Base-by-base conservation (phyloP, 768 basidiomycete species). In the Trametopsis cervina region DNA sequence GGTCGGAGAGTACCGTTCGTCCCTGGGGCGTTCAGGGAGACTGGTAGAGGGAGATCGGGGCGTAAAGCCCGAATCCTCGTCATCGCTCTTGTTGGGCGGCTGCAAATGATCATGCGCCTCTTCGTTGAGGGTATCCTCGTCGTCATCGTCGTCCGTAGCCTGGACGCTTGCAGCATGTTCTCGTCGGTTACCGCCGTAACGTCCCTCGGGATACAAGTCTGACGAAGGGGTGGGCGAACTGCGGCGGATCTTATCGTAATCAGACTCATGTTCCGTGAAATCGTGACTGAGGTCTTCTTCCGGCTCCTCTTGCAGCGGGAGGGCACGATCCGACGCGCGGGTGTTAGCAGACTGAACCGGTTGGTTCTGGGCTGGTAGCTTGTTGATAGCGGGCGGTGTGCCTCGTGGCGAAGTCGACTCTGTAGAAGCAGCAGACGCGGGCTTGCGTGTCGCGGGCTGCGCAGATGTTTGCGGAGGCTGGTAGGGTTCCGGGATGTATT, bases 281-380 rank as follows among this genome's bases (percentile, higher is more conserved):
- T 57, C 56, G 46, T 60, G 61, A 20, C 51, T 63, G 15, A 71
- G 65, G 53, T 85, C 83, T 55, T 86, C 85, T 56, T 86, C 84
- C 23, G 74, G 73, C 52, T 86, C 85, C 60, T 88, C 85, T 61
- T 89, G 85, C 2, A 87, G 75, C 17, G 85, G 85, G 21, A 89
- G 70, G 13, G 85, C 85, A 26, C 83, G 73, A 61, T 86, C 85
- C 1, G 85, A 80, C 18, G 80, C 78, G 18, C 82, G 78, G 4
- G 74, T 69, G 40, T 50, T 62, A 56, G 75, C 69, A 9, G 71
- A 61, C 57, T 80, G 81, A 45, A 74, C 53, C 15, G 81, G 79
- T 0, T 81, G 76, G 0, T 81, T 78, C 54, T 79, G 77, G 37
- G 68, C 76, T 22, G 71, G 65, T 49, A 71, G 62, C 52, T 69